phyloP scores from a whole-genome alignment of 371 early-diverging fungal species.

The Mortierella polycephala region DNA sequence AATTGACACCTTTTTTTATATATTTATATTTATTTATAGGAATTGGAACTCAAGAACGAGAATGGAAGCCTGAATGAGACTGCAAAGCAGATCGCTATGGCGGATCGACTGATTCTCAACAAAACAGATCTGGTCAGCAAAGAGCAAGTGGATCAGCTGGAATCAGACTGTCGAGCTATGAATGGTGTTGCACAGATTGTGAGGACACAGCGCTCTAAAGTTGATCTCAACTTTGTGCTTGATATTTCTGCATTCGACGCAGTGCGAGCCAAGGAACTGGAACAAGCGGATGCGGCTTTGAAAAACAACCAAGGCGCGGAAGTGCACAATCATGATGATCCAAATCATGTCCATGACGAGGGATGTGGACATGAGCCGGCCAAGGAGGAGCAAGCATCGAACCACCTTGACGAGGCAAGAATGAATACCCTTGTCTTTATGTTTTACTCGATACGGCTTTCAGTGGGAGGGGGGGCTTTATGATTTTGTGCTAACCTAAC shows the following conservation, averaged over 20 bases:
- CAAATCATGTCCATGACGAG: conserved; percentile 55
- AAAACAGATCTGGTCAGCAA: conserved; percentile 86
- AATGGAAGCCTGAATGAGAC: conserved; percentile 57
- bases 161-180: conserved; percentile 62
- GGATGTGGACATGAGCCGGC: conserved; percentile 61
- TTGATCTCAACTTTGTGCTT: conserved; percentile 49
- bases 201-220: conserved; percentile 65
- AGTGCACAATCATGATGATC: conserved; percentile 13
- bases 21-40: not conserved
- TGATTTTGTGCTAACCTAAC: not conserved
- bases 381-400: conserved; percentile 37
- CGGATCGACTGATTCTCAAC: conserved; percentile 94
- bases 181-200: conserved; percentile 73
- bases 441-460: too few species aligned
- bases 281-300: conserved; percentile 26
- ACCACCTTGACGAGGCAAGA: conserved; percentile 41
- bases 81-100: conserved; percentile 93
- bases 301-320: conserved; percentile 11
- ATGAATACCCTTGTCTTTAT: not conserved
- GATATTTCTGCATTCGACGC: conserved; percentile 47
- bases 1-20: not conserved
- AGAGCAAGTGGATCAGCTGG: conserved; percentile 60
- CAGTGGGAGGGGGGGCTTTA: too few species aligned
- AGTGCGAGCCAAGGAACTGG: conserved; percentile 46
- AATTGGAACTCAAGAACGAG: conserved; percentile 46